Percentiles rank a stretch among this genome's conserved stretches.
Evolutionary conservation across 2,329 filamentous ascomycete species (phyloP).

Genomic region (Botrytis medusae): DNA sequence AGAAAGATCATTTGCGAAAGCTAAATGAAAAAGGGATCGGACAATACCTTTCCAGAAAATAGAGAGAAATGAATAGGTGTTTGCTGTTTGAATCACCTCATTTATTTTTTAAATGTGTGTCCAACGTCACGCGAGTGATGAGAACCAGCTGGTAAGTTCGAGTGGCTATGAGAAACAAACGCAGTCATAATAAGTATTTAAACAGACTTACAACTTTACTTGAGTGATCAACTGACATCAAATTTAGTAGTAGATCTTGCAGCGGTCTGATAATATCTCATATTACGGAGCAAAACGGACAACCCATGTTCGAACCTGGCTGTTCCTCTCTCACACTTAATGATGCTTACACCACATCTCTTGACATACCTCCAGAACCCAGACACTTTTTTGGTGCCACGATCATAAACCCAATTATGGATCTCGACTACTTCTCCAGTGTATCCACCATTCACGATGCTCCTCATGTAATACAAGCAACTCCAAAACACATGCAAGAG

Average conservation of each 20-base stretch:
- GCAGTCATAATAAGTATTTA: neutral
- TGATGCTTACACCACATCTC: neutral
- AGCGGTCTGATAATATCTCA: neutral
- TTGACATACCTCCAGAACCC: neutral
- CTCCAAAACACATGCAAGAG: too few relatives aligned
- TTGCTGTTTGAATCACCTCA: neutral
- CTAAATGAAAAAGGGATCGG: neutral
- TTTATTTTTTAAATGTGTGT: neutral
- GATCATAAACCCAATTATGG: neutral
- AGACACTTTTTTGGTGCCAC: neutral
- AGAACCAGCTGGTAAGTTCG: neutral
- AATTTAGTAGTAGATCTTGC: neutral
- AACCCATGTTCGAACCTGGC: neutral
- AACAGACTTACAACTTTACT: neutral
- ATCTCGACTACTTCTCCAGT: neutral
- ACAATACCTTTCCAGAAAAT: neutral
- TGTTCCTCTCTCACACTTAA: neutral
- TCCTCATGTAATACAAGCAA: too few relatives aligned
- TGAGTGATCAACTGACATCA: neutral
- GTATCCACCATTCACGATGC: neutral
- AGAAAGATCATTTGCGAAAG: neutral
- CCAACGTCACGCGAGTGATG: neutral
- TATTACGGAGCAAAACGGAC: accelerated
- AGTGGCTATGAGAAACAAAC: neutral
- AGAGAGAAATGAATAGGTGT: neutral